Evolutionary conservation across 2,329 filamentous ascomycete species (phyloP).

Genomic region (Botryotinia convoluta): DNA sequence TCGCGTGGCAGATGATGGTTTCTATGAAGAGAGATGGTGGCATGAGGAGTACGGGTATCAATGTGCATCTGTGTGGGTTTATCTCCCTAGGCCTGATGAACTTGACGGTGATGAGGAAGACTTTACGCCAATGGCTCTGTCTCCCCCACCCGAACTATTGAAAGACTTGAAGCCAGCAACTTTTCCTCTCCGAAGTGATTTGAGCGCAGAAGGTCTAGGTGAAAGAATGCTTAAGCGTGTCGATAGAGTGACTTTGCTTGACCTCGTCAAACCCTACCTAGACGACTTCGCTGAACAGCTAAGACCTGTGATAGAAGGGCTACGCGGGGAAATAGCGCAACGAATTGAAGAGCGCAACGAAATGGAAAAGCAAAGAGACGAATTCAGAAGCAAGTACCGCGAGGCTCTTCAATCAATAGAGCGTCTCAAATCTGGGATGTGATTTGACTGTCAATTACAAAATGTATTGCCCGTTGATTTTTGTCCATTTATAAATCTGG

Average conservation of each 20-base stretch:
- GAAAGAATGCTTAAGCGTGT: neutral
- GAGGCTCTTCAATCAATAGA: neutral
- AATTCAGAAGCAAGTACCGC: neutral
- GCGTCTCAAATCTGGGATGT: neutral
- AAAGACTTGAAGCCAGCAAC: neutral
- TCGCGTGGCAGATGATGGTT: accelerated
- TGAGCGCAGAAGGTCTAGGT: neutral
- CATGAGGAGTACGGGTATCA: accelerated
- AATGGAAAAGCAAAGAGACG: neutral
- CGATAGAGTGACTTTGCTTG: neutral
- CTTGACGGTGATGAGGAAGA: neutral
- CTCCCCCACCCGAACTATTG: neutral
- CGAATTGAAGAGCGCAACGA: neutral
- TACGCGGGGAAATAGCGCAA: neutral
- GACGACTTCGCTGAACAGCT: neutral
- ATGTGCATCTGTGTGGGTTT: neutral
- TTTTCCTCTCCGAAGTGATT: neutral
- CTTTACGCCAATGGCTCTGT: neutral
- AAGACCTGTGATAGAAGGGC: neutral
- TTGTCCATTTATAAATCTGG: neutral
- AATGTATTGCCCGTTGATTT: neutral
- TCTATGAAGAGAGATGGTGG: neutral
- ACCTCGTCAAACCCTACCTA: neutral
- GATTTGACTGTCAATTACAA: neutral
- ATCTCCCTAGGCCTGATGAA: neutral